Conservation (phyloP, 345 rosid genomes). For the Eucalyptus melliodora region DNA sequence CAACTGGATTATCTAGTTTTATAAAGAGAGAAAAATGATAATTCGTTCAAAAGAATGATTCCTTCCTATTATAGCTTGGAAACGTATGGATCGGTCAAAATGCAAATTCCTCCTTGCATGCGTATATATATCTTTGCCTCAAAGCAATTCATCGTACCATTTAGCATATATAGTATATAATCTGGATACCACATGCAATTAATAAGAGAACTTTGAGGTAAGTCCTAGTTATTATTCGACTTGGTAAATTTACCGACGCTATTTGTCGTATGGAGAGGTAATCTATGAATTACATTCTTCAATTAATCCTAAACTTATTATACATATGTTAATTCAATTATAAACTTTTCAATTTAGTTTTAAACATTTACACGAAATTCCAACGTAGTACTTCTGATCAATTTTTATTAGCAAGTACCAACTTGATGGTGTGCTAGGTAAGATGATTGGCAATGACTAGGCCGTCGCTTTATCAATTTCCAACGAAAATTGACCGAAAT, state of each 20-base stretch:
- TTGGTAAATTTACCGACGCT: not conserved
- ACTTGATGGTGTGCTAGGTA: fast-evolving
- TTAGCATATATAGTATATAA: not conserved
- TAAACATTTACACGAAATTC: not conserved
- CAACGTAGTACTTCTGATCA: fast-evolving
- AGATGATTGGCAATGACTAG: not conserved
- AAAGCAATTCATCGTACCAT: not conserved
- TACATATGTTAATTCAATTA: not conserved
- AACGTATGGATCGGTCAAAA: not conserved
- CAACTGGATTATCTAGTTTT: not conserved
- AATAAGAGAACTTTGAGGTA: not conserved
- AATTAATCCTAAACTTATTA: not conserved
- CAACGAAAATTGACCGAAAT: not conserved
- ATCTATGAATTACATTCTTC: not conserved
- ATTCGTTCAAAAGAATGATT: not conserved
- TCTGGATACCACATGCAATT: not conserved
- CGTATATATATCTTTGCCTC: not conserved
- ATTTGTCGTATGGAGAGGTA: not conserved
- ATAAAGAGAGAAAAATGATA: not conserved
- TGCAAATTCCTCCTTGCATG: not conserved
- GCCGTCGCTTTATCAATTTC: not conserved
- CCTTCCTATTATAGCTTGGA: not conserved
- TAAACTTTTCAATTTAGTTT: not conserved
- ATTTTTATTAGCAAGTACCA: not conserved
- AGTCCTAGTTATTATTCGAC: not conserved